These are phyloP conservation scores for Coemansia sp. DNA, from an alignment of 192 early-diverging fungal genomes.

Conservation along the genomic window DNA sequence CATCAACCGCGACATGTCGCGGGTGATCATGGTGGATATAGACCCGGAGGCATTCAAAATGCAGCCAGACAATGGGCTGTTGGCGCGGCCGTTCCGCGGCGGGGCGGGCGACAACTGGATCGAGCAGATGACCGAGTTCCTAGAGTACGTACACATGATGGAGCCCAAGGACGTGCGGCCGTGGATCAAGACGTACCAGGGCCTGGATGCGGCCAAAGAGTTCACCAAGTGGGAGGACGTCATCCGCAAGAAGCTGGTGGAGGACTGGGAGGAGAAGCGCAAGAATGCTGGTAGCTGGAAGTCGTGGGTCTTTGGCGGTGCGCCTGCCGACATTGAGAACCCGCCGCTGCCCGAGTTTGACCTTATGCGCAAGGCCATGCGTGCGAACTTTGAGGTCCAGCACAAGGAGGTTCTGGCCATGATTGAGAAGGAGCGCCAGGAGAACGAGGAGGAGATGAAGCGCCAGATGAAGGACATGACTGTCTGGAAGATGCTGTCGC, in stretches of 20 bases:
- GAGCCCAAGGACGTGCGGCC: constrained; percentile 69
- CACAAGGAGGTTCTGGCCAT: constrained; percentile 62
- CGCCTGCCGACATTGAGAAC: constrained; percentile 49
- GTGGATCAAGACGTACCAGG: constrained; percentile 63
- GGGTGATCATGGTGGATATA: constrained; percentile 90
- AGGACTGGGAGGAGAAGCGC: constrained; percentile 64
- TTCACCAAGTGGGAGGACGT: constrained; percentile 67
- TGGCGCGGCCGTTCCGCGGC: constrained; percentile 82
- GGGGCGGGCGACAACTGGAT: constrained; percentile 75
- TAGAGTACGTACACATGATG: constrained; percentile 72
- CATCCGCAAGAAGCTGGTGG: constrained; percentile 54
- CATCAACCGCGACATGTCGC: constrained; percentile 90
- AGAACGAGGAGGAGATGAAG: constrained; percentile 62
- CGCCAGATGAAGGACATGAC: constrained; percentile 90
- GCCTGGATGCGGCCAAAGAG: constrained; percentile 59
- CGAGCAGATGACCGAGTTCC: constrained; percentile 77
- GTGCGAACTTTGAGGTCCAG: constrained; percentile 62
- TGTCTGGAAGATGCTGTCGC: constrained; percentile 72
- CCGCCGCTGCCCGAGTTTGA: constrained; percentile 61
- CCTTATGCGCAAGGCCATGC: constrained; percentile 55
- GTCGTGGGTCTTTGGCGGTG: constrained; percentile 43
- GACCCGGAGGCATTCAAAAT: constrained; percentile 74
- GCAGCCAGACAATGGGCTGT: constrained; percentile 90
- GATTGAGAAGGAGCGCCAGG: constrained; percentile 62
- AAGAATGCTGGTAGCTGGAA: constrained; percentile 56